Evolutionary conservation across 2,329 filamentous ascomycete genomes (phyloP), one percentile per base, ranked within the genome.

Genomic region (Didymellaceae sp.): DNA sequence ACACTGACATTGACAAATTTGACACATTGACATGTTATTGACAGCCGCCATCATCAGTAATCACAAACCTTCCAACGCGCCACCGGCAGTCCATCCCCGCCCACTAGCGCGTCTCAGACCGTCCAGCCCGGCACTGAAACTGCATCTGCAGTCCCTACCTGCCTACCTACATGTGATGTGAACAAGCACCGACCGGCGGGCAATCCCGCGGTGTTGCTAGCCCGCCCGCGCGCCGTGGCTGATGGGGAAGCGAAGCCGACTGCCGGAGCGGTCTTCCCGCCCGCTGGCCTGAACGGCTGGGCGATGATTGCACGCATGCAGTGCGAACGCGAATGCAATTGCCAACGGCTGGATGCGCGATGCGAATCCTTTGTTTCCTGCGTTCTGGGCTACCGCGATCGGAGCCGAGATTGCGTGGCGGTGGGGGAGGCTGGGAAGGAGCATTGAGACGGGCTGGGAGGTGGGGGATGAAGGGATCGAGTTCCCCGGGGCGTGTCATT

Each of bases 151-250:
- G n/a, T n/a, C n/a, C n/a, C n/a, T n/a, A n/a, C n/a, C n/a, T n/a
- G n/a, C n/a, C n/a, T n/a, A n/a, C n/a, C n/a, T n/a, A n/a, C n/a
- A n/a, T n/a, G n/a, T n/a, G n/a, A n/a, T n/a, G n/a, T n/a, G n/a
- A n/a, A n/a, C n/a, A n/a, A n/a, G n/a, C n/a, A n/a, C 18, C 20
- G 13, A 25, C 47, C 40, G 35, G 47, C 47, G 47, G 47, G 34
- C 40, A 39, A 40, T 50, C 47, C 47, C 47, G 47, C 40, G 35
- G 40, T 35, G 35, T 40, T 13, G 28, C 14, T 28, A 34, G 21
- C 18, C 46, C 28, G 40, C 39, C n/a, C n/a, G n/a, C 22, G 24
- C 41, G 35, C 40, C 24, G 24, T 45, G 41, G 40, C 41, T 40
- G 41, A 17, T 39, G 46, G 40, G 46, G 46, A 50, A 50, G 34